Evolutionary conservation across 2,329 filamentous ascomycete species (phyloP).

Genomic region (Fusarium sp.): DNA sequence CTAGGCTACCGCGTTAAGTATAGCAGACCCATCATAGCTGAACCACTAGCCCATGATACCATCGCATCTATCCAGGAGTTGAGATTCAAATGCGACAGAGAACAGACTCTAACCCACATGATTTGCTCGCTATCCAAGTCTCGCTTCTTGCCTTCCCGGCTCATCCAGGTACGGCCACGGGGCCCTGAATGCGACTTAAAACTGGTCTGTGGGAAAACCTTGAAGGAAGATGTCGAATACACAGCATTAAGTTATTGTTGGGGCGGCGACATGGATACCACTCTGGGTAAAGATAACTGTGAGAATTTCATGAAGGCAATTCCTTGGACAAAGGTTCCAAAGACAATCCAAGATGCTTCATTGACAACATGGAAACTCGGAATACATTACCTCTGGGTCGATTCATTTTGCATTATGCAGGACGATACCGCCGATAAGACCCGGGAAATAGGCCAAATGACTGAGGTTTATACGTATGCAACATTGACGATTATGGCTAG

Average conservation of each 20-base stretch:
- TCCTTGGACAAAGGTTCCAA: neutral
- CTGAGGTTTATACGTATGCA: neutral
- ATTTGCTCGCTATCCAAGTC: too few relatives aligned
- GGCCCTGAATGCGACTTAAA: too few relatives aligned
- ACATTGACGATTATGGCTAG: neutral
- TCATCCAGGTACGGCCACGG: too few relatives aligned
- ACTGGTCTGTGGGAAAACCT: too few relatives aligned
- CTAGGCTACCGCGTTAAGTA: too few relatives aligned
- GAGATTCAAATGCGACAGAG: too few relatives aligned
- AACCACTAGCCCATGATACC: too few relatives aligned
- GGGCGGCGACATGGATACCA: neutral
- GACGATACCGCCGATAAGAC: neutral
- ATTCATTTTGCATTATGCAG: neutral
- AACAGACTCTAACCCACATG: too few relatives aligned
- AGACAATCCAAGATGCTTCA: neutral
- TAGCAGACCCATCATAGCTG: too few relatives aligned
- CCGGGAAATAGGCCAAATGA: neutral
- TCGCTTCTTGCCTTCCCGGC: too few relatives aligned
- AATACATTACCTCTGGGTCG: neutral
- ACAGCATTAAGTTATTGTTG: neutral
- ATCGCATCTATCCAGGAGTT: too few relatives aligned
- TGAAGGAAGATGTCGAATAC: too few relatives aligned
- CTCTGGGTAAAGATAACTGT: rapidly evolving
- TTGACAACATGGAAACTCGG: rapidly evolving
- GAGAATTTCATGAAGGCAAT: neutral